Evolutionary conservation across 768 basidiomycete species (phyloP), one percentile per base, ranked within the genome.

Genomic region (Suillus ampliporus): DNA sequence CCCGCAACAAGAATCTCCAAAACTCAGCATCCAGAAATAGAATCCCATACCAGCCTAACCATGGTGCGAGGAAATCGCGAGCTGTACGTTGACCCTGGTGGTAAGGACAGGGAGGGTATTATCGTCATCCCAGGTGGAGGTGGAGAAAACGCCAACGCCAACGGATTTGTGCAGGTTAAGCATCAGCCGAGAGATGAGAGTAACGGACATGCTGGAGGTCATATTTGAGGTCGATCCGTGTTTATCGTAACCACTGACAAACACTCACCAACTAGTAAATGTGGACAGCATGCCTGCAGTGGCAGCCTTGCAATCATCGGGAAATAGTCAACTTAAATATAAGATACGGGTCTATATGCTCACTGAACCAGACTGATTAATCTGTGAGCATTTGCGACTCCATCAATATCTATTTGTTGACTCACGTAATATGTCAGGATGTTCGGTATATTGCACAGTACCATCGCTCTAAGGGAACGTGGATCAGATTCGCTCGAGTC

Each of bases 151-250:
- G 14, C 62, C 62, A 5, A 19, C 9, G 21, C 51, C 62, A 5
- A 79, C 79, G 21, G 71, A 77, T 70, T 78, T 70, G 65, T 85
- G 81, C 4, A 86, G 77, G 68, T 87, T 86, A 50, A 86, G 79
- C 78, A 86, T 83, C 4, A 87, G 77, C 19, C 84, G 84, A 15
- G 83, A 85, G 72, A 85, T 80, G 79, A 85, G 78, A 1, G 79
- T 80, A 7, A 85, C 76, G 5, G 85, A 83, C 19, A 84, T 74
- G 65, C 84, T 84, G 43, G 8, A 40, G 37, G 31, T 6, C 4
- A 34, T 28, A 26, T 5, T 57, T 28, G 19, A 50, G 17, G 19
- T 50, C 10, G 11, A 50, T 31, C 17, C 10, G 5, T 11, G 26
- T 4, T 2, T 11, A 31, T 50, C 28, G 10, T 9, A 50, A 1